Evolutionary conservation across 2,329 filamentous ascomycete species (phyloP).

Genomic region (Xylariaceae sp.): DNA sequence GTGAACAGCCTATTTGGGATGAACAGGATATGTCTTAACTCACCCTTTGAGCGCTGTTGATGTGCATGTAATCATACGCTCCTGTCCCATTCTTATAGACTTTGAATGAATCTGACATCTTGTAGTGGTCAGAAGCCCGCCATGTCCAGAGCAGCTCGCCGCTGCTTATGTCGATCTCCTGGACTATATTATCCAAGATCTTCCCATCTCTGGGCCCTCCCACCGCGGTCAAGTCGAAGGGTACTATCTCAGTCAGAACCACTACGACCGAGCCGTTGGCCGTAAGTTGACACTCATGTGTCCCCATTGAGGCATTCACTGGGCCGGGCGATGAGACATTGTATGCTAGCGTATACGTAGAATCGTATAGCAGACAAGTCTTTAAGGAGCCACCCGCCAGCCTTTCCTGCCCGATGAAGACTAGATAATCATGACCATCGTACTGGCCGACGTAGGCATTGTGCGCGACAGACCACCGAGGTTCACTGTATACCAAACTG

Average conservation of each 20-base stretch:
- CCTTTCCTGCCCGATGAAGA: constrained; percentile 13
- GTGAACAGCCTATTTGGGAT: not conserved
- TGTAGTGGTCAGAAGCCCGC: constrained; percentile 17
- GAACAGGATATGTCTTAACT: not conserved
- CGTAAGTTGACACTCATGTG: constrained; percentile 27
- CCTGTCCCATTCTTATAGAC: constrained; percentile 2
- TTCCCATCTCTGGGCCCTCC: constrained; percentile 14
- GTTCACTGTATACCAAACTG: constrained; percentile 36
- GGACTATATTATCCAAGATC: constrained; percentile 17
- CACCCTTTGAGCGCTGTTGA: constrained; percentile 21
- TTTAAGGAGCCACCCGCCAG: constrained; percentile 3
- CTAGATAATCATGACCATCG: constrained; percentile 15
- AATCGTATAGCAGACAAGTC: constrained; percentile 22
- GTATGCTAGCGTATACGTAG: constrained; percentile 24
- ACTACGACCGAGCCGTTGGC: constrained; percentile 21
- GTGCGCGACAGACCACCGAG: constrained; percentile 15
- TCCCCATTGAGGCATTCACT: constrained; percentile 14
- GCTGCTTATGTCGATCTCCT: constrained; percentile 21
- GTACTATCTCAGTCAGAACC: constrained; percentile 20
- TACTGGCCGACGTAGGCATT: constrained; percentile 13
- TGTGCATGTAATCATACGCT: constrained; percentile 18
- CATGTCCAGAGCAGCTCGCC: constrained; percentile 19
- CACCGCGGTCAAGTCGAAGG: constrained; percentile 14
- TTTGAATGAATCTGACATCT: constrained; percentile 15
- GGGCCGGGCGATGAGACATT: constrained; percentile 15